Evolutionary conservation across 345 rosid species (phyloP).

Genomic region (Bruguiera gymnorhiza): DNA sequence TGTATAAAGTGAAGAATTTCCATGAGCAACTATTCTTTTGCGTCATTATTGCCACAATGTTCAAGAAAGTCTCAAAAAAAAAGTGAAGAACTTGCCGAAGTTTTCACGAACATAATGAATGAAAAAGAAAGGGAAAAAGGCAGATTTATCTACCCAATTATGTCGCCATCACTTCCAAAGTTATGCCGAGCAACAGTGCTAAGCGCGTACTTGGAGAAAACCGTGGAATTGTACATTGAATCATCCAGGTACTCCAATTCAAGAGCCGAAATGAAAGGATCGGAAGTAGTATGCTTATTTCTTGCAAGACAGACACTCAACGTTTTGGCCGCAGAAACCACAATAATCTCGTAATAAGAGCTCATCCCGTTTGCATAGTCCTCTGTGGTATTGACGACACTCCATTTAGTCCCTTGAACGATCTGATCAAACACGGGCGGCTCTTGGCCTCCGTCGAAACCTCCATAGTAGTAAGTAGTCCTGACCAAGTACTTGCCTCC

Average conservation of each 20-base stretch:
- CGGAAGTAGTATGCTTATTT: constrained; percentile 49
- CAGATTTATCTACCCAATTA: constrained; percentile 47
- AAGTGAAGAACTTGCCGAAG: background rate
- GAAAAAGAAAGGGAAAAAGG: background rate
- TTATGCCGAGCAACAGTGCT: constrained; percentile 49
- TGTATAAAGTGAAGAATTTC: too few relatives aligned
- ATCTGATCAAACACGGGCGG: constrained; percentile 92
- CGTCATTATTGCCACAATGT: too few relatives aligned
- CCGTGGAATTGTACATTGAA: constrained; percentile 59
- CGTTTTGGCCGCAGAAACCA: constrained; percentile 37
- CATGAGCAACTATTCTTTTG: too few relatives aligned
- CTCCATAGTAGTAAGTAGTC: constrained; percentile 75
- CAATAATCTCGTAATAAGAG: constrained; percentile 66
- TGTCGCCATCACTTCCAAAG: constrained; percentile 47
- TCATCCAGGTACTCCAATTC: constrained; percentile 63
- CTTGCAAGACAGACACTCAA: constrained; percentile 77
- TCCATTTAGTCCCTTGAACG: constrained; percentile 74
- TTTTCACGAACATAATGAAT: background rate
- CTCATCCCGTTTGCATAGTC: constrained; percentile 64
- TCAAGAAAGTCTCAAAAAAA: too few relatives aligned
- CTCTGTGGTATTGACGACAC: constrained; percentile 68
- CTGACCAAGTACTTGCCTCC: constrained; percentile 67
- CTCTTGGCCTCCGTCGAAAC: constrained; percentile 60
- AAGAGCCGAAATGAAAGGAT: constrained; percentile 75
- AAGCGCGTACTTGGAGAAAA: constrained; percentile 49